Evolutionary conservation across 768 basidiomycete genomes (phyloP).

Genomic region (Porphyrellus cyaneotinctus): DNA sequence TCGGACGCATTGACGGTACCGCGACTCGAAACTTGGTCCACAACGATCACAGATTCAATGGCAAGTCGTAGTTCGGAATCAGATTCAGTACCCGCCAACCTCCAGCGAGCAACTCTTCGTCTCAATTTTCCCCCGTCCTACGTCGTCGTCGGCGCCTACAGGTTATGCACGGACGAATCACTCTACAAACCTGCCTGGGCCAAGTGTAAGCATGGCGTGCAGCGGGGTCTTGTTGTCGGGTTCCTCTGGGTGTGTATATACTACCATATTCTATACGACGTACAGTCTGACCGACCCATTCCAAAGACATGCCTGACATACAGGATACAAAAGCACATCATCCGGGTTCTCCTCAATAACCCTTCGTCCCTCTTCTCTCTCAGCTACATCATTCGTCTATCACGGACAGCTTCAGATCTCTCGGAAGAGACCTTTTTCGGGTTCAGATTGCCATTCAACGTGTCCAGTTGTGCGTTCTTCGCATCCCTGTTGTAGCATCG

Average conservation of each 20-base stretch:
- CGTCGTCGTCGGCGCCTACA: constrained; percentile 78
- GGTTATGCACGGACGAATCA: constrained; percentile 68
- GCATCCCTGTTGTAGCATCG: not conserved
- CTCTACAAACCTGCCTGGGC: constrained; percentile 77
- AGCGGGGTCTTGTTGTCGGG: constrained; percentile 67
- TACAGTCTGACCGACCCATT: not conserved
- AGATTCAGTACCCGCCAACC: constrained; percentile 39
- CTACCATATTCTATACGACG: not conserved
- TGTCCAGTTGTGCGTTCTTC: constrained; percentile 58
- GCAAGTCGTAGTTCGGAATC: not conserved
- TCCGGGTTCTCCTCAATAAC: constrained; percentile 35
- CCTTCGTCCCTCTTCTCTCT: constrained; percentile 29
- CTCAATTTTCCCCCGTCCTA: constrained; percentile 81
- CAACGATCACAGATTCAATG: too few relatives aligned
- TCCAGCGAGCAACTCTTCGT: constrained; percentile 53
- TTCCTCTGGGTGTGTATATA: constrained; percentile 66
- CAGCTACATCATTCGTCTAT: constrained; percentile 24
- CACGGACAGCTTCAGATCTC: constrained; percentile 26
- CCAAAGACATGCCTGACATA: constrained; percentile 63
- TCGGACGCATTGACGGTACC: too few relatives aligned
- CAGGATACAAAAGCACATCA: constrained; percentile 63
- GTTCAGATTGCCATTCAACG: constrained; percentile 56
- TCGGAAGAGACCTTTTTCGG: constrained; percentile 59
- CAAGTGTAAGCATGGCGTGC: constrained; percentile 76
- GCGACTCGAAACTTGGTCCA: too few relatives aligned